Conservation (phyloP, 768 basidiomycete species). For the Boletus barrowsii region DNA sequence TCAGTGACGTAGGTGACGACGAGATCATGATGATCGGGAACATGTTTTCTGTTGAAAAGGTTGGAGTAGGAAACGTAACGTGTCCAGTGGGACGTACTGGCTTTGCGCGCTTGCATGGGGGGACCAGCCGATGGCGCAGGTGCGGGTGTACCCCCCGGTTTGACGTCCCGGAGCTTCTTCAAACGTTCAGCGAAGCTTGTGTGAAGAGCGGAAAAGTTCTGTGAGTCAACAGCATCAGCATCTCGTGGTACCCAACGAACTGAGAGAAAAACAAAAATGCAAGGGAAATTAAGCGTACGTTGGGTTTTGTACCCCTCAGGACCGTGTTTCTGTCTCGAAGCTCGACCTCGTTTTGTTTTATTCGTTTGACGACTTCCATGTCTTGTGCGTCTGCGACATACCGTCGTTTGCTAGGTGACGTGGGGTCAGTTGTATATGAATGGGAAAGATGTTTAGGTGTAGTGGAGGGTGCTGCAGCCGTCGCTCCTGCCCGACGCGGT, state of each 20-base stretch:
- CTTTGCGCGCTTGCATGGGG: slow-evolving; percentile 58
- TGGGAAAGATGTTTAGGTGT: slow-evolving; percentile 22
- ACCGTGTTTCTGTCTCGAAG: slow-evolving; percentile 80
- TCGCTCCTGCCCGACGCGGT: slow-evolving; percentile 23
- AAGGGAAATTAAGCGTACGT: slow-evolving; percentile 47
- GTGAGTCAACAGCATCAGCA: not conserved
- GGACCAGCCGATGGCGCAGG: slow-evolving; percentile 36
- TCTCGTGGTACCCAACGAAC: not conserved
- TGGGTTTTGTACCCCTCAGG: slow-evolving; percentile 76
- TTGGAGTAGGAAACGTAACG: not conserved
- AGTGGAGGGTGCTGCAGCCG: slow-evolving; percentile 16
- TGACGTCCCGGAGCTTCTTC: slow-evolving; percentile 70
- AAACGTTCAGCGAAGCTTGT: slow-evolving; percentile 70
- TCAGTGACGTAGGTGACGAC: slow-evolving; percentile 85
- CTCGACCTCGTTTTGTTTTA: slow-evolving; percentile 70
- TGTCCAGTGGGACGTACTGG: slow-evolving; percentile 44
- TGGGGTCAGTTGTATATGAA: slow-evolving; percentile 10
- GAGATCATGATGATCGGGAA: slow-evolving; percentile 98
- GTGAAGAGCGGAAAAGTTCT: slow-evolving; percentile 81
- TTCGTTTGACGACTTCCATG: slow-evolving; percentile 82
- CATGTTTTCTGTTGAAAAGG: slow-evolving; percentile 49
- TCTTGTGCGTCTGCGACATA: slow-evolving; percentile 57
- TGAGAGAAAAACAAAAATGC: not conserved
- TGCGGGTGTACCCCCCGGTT: slow-evolving; percentile 45
- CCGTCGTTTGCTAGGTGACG: not conserved